These are phyloP conservation scores for Favolaschia claudopus DNA, from an alignment of 768 basidiomycete species.

Conservation along the genomic window DNA sequence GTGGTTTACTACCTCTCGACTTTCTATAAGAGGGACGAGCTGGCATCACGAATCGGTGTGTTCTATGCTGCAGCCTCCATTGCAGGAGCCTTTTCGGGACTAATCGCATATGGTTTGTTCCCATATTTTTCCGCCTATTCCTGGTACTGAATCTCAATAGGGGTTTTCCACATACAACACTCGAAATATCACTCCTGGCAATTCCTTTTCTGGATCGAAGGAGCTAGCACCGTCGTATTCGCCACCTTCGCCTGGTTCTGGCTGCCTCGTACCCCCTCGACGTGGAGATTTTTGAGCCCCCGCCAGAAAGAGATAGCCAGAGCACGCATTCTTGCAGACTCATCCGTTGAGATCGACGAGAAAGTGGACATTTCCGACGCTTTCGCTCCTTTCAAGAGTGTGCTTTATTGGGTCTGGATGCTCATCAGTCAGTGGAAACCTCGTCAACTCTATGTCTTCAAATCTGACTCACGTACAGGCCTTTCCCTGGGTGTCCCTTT, in stretches of 20 bases:
- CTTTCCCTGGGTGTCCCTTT: slow-evolving; percentile 46
- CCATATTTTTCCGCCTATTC: background rate
- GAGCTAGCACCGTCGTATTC: slow-evolving; percentile 49
- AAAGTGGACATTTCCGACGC: slow-evolving; percentile 50
- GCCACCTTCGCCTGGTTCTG: slow-evolving; percentile 55
- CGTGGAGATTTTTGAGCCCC: slow-evolving; percentile 46
- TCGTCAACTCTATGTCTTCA: background rate
- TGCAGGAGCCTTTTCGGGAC: slow-evolving; percentile 57
- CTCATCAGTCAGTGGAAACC: slow-evolving; percentile 39
- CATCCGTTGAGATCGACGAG: slow-evolving; percentile 52
- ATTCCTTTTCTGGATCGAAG: slow-evolving; percentile 62
- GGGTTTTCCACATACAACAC: slow-evolving; percentile 54
- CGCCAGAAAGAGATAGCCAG: slow-evolving; percentile 51
- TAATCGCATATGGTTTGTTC: slow-evolving; percentile 52
- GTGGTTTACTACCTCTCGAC: slow-evolving; percentile 62
- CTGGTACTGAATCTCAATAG: background rate
- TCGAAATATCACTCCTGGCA: slow-evolving; percentile 56
- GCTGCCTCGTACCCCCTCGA: slow-evolving; percentile 51
- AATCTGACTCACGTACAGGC: background rate
- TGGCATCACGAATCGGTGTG: slow-evolving; percentile 57
- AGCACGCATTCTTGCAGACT: slow-evolving; percentile 53
- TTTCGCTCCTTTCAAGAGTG: slow-evolving; percentile 51
- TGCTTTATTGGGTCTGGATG: slow-evolving; percentile 58
- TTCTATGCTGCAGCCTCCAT: slow-evolving; percentile 60
- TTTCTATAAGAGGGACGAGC: slow-evolving; percentile 58